Base-by-base conservation (phyloP, 164 flowering plant genomes). In the Magnolia kwangsiensis region DNA sequence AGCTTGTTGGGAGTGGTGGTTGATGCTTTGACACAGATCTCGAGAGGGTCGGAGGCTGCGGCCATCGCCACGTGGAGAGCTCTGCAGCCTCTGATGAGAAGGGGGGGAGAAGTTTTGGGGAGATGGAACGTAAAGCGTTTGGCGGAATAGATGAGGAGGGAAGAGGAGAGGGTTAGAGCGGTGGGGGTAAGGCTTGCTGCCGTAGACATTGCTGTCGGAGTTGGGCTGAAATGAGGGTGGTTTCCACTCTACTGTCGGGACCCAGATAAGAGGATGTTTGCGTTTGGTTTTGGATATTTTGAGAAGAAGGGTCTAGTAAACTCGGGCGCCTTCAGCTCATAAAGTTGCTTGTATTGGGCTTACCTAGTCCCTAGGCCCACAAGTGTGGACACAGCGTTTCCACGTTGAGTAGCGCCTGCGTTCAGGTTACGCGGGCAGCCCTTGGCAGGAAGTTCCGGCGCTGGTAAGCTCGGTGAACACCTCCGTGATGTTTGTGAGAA, bases 1-100 rank as follows among this genome's bases (percentile, higher is more conserved):
- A 90, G 91, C 82, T 73, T 87, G 79, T 87, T 82, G 68, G 96
- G 99, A 6, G 80, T 49, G n/a, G 94, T 90, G 63, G 80, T 20
- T 21, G 99, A 91, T 13, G 86, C 90, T 78, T 95, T 95, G 77
- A 87, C 99, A 82, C 93, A 91, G 80, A 91, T 80, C 81, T 95
- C 93, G 13, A 92, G 83, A 66, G 98, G 90, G 67, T 78, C 78
- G 11, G 89, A 67, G 23, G 75, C 72, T 1, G 89, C 49, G 8
- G 93, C 76, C 84, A 84, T 74, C 1, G 85, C 76, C 0, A 85
- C 78, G 1, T 83, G 67, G 73, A 78, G 72, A 75, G 14, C 10
- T 67, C 21, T 23, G 27, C 19, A 16, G 29, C 50, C 24, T 20
- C 37, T 51, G 75, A 18, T 27, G 29, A 51, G 73, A 31, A 29